A percentile compares a stretch with the other conserved stretches of the same genome.
Conservation (phyloP, 805 yeast species). For the Tetrapisispora fleetii region DNA sequence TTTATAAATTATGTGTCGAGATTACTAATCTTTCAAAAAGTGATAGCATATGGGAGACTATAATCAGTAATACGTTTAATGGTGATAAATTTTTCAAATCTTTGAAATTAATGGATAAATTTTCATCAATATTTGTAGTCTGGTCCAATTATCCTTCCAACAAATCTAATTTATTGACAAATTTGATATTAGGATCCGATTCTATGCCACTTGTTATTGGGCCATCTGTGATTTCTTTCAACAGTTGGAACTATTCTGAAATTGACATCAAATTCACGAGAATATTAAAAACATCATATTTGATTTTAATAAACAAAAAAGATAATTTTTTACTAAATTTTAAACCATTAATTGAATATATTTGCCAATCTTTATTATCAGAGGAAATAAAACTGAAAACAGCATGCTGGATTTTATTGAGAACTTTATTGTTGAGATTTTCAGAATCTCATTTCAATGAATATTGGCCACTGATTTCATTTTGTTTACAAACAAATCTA, state of each 20-base stretch:
- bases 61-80: conserved; percentile 53
- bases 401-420: conserved; percentile 40
- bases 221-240: conserved; percentile 48
- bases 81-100: conserved; percentile 33
- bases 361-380: conserved; percentile 31
- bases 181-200: conserved; percentile 16
- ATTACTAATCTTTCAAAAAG: conserved; percentile 17
- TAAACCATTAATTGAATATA: conserved; percentile 37
- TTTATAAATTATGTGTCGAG: conserved; percentile 38
- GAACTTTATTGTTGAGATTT: conserved; percentile 56
- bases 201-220: conserved; percentile 38
- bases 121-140: conserved; percentile 45
- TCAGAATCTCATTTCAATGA: conserved; percentile 57
- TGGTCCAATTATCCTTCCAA: conserved; percentile 57
- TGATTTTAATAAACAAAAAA: conserved; percentile 51
- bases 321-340: conserved; percentile 44
- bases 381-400: conserved; percentile 23
- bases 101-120: conserved; percentile 21
- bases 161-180: conserved; percentile 37
- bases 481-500: conserved; percentile 42
- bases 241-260: conserved; percentile 65
- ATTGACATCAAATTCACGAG: conserved; percentile 41
- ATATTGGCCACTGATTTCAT: conserved; percentile 59
- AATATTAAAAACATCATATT: conserved; percentile 52
- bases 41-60: conserved; percentile 46